Conservation (phyloP, 768 basidiomycete genomes). For the Auriscalpium orientale region DNA sequence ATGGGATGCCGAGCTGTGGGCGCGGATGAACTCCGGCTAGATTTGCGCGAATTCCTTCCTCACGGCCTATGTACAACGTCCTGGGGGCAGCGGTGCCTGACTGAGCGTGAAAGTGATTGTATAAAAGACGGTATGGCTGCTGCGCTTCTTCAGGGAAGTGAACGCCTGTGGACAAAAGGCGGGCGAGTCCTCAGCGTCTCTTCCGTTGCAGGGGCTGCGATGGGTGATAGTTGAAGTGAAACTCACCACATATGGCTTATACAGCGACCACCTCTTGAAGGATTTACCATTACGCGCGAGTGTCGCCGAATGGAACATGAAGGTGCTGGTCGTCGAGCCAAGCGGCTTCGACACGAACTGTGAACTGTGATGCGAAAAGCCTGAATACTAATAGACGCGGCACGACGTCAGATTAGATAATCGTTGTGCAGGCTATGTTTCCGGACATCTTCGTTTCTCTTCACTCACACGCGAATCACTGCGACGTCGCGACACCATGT, state of each 20-base stretch:
- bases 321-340: neutral
- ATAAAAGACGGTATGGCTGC: too few relatives aligned
- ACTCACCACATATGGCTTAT: neutral
- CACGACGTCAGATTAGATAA: too few relatives aligned
- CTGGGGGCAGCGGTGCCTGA: too few relatives aligned
- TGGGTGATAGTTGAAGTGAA: slow-evolving; percentile 8
- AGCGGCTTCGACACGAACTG: neutral
- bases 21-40: too few relatives aligned
- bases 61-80: too few relatives aligned
- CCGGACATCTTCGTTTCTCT: neutral
- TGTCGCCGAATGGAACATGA: slow-evolving; percentile 3
- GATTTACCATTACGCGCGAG: slow-evolving; percentile 3
- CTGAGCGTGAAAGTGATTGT: too few relatives aligned
- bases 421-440: too few relatives aligned
- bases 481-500: slow-evolving; percentile 37
- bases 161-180: neutral
- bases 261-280: neutral
- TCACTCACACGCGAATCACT: neutral
- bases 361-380: neutral
- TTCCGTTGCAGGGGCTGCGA: slow-evolving; percentile 22
- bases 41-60: too few relatives aligned
- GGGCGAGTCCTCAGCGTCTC: slow-evolving; percentile 2
- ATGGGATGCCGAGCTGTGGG: too few relatives aligned
- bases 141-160: slow-evolving; percentile 1
- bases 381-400: neutral